phyloP scores from a whole-genome alignment of 1,284 basidiomycete species.

The Xanthoconium separans region DNA sequence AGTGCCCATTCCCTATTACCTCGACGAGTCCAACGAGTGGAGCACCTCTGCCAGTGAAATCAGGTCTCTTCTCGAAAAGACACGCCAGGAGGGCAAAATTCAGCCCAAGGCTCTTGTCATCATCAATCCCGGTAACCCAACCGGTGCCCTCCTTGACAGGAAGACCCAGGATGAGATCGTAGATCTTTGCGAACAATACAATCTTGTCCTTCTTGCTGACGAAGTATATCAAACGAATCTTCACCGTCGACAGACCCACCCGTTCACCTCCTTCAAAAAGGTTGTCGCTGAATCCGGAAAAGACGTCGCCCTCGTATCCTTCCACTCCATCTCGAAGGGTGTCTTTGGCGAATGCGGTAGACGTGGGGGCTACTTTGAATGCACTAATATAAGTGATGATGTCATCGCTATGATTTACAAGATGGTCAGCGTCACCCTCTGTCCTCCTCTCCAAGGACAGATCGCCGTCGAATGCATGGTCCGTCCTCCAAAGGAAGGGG shows the following conservation, averaged over 20 bases:
- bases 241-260: constrained; percentile 62
- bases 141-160: constrained; percentile 78
- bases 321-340: constrained; percentile 96
- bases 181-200: constrained; percentile 78
- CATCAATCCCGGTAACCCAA: constrained; percentile 97
- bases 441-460: constrained; percentile 87
- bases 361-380: constrained; percentile 93
- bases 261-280: constrained; percentile 93
- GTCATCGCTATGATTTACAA: constrained; percentile 90
- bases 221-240: constrained; percentile 96
- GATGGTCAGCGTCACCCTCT: constrained; percentile 88
- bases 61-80: constrained; percentile 65
- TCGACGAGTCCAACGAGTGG: constrained; percentile 85
- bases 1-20: constrained; percentile 84
- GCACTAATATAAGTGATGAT: constrained; percentile 74
- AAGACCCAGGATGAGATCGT: constrained; percentile 75
- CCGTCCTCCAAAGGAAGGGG: constrained; percentile 75
- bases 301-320: constrained; percentile 80
- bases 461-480: constrained; percentile 92
- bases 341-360: constrained; percentile 93
- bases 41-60: constrained; percentile 78
- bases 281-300: constrained; percentile 65
- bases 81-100: constrained; percentile 58
- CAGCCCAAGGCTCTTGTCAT: constrained; percentile 83
- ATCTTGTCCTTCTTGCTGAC: constrained; percentile 89